Evolutionary conservation across 306 rosid species (phyloP).

Genomic region (Gastrolobium bilobum): DNA sequence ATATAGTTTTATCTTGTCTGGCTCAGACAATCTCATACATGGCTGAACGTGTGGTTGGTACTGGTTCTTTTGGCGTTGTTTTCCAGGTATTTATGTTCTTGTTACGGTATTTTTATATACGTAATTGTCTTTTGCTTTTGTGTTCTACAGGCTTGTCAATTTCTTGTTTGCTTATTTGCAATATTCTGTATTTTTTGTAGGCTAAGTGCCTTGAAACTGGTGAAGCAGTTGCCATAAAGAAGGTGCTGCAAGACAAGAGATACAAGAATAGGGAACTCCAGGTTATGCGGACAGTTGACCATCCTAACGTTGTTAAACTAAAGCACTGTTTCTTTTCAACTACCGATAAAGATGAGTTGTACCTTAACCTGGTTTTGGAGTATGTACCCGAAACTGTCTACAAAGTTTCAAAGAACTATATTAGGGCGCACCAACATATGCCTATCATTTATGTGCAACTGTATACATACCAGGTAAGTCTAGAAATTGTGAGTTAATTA

Average conservation of each 20-base stretch:
- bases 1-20: conserved; percentile 22
- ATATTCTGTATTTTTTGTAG: conserved; percentile 49
- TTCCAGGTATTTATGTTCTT: conserved; percentile 74
- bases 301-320: conserved; percentile 78
- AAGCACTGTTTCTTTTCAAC: conserved; percentile 94
- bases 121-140: conserved; percentile 17
- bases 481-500: conserved; percentile 20
- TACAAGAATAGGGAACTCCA: conserved; percentile 94
- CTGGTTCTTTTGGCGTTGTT: conserved; percentile 95
- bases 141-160: background rate
- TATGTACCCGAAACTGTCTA: conserved; percentile 86
- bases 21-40: conserved; percentile 83
- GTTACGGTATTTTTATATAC: conserved; percentile 11
- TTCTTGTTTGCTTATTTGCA: background rate
- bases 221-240: conserved; percentile 88
- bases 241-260: conserved; percentile 95
- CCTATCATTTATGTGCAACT: conserved; percentile 80
- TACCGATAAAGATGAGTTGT: conserved; percentile 85
- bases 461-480: conserved; percentile 82
- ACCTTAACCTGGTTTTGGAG: conserved; percentile 95
- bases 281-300: conserved; percentile 84
- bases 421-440: conserved; percentile 70
- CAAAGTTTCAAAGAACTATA: conserved; percentile 76
- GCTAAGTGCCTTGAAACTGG: conserved; percentile 91
- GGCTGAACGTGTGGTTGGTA: conserved; percentile 98